A percentile compares a stretch with the other conserved stretches of the same genome.
Evolutionary conservation across 805 yeast genomes (phyloP).

Genomic region (Barnettozyma salicaria): DNA sequence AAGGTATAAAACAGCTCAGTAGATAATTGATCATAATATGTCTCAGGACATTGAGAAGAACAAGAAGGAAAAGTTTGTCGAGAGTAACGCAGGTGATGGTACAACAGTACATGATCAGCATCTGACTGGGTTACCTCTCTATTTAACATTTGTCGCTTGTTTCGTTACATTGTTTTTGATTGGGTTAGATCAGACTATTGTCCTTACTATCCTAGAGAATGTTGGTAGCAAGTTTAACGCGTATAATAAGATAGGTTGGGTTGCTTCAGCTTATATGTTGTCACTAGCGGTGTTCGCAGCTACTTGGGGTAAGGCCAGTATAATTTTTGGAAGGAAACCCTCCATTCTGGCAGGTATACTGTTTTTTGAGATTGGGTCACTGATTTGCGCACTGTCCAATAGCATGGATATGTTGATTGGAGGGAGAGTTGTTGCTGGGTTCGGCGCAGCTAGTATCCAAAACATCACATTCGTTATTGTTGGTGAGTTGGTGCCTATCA

Average conservation of each 20-base stretch:
- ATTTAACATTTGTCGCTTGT: slow-evolving; percentile 17
- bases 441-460: slow-evolving; percentile 65
- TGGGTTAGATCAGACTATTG: slow-evolving; percentile 59
- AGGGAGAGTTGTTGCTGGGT: slow-evolving; percentile 63
- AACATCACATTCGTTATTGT: slow-evolving; percentile 49
- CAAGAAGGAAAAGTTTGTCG: slow-evolving; percentile 12
- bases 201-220: slow-evolving; percentile 42
- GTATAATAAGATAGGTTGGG: slow-evolving; percentile 53
- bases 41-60: slow-evolving; percentile 4
- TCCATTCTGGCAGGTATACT: slow-evolving; percentile 41
- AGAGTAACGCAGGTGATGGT: slow-evolving; percentile 24
- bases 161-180: slow-evolving; percentile 27
- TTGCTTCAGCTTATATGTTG: slow-evolving; percentile 47
- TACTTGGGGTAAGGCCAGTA: slow-evolving; percentile 52
- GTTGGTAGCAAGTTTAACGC: slow-evolving; percentile 45
- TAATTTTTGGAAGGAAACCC: slow-evolving; percentile 51
- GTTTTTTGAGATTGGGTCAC: slow-evolving; percentile 33
- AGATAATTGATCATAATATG: too few species aligned
- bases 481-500: slow-evolving; percentile 40
- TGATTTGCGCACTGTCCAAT: slow-evolving; percentile 47
- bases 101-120: slow-evolving; percentile 19
- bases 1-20: too few species aligned
- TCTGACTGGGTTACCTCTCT: slow-evolving; percentile 12
- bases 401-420: slow-evolving; percentile 58
- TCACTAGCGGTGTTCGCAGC: slow-evolving; percentile 49